Evolutionary conservation across 768 basidiomycete species (phyloP).

Genomic region (Filobasidium floriforme): DNA sequence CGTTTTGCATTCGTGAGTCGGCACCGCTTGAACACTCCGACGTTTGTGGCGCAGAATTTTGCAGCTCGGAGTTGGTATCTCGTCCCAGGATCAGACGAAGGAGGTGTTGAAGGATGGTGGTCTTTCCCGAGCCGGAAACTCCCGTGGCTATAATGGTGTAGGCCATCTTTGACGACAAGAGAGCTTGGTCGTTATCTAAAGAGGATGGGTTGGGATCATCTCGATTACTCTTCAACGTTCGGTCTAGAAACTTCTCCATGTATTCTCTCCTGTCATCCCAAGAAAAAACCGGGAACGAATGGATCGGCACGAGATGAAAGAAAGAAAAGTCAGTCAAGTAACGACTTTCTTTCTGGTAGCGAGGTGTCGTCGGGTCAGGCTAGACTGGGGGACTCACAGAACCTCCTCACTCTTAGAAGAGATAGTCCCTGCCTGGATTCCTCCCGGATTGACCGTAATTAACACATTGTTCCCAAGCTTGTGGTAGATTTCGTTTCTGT

Average conservation of each 20-base stretch:
- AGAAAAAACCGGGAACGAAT: not conserved
- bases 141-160: not conserved
- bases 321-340: not conserved
- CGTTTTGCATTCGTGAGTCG: not conserved
- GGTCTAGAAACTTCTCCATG: not conserved
- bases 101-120: not conserved
- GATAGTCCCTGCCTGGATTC: not conserved
- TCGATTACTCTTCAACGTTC: not conserved
- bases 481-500: not conserved
- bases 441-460: not conserved
- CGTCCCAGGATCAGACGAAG: not conserved
- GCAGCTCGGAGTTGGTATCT: not conserved
- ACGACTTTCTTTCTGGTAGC: not conserved
- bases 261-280: not conserved
- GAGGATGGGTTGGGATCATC: not conserved
- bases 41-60: not conserved
- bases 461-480: not conserved
- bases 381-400: not conserved
- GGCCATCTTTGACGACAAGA: not conserved
- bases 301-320: not conserved
- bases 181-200: not conserved
- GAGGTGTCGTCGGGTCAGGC: not conserved
- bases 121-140: not conserved
- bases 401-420: not conserved
- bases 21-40: not conserved